A percentile compares a stretch with the other conserved stretches of the same genome.
phyloP scores from a whole-genome alignment of 192 early-diverging fungal species.

The Dissophora ornata region DNA sequence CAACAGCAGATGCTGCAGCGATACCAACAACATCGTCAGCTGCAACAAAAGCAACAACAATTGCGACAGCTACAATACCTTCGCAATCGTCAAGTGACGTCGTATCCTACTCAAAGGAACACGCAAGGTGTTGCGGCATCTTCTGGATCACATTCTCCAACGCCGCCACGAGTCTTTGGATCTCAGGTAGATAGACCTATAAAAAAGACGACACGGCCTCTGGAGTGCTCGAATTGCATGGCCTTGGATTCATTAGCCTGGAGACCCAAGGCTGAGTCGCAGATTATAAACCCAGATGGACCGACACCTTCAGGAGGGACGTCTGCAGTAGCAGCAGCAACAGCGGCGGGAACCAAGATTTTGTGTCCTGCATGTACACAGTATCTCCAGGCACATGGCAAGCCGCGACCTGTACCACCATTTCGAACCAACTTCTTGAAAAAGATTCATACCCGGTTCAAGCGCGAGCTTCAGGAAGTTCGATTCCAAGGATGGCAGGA shows the following conservation, averaged over 20 bases:
- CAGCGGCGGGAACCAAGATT: conserved; percentile 6
- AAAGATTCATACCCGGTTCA: conserved; percentile 49
- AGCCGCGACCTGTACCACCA: conserved; percentile 34
- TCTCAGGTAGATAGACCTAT: conserved; percentile 36
- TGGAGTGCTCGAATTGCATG: conserved; percentile 48
- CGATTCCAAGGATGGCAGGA: conserved; percentile 55
- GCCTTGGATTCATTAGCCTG: conserved; percentile 26
- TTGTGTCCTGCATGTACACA: conserved; percentile 37
- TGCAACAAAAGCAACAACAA: conserved; percentile 43
- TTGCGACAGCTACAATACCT: conserved; percentile 40
- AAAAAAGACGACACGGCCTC: conserved; percentile 26
- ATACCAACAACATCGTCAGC: conserved; percentile 51
- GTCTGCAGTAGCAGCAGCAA: background rate
- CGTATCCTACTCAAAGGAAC: conserved; percentile 17
- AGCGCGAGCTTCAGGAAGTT: conserved; percentile 49
- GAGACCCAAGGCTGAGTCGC: conserved; percentile 22
- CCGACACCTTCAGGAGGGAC: background rate
- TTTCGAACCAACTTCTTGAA: conserved; percentile 48
- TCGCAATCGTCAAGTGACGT: conserved; percentile 6
- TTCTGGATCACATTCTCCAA: conserved; percentile 38
- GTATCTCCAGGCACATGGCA: conserved; percentile 40
- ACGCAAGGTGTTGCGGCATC: background rate
- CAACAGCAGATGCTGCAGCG: conserved; percentile 48
- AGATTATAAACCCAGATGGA: background rate
- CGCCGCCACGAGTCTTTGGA: conserved; percentile 39